Base-by-base conservation (phyloP, 192 early-diverging fungal genomes). In the Anaeromyces robustus region DNA sequence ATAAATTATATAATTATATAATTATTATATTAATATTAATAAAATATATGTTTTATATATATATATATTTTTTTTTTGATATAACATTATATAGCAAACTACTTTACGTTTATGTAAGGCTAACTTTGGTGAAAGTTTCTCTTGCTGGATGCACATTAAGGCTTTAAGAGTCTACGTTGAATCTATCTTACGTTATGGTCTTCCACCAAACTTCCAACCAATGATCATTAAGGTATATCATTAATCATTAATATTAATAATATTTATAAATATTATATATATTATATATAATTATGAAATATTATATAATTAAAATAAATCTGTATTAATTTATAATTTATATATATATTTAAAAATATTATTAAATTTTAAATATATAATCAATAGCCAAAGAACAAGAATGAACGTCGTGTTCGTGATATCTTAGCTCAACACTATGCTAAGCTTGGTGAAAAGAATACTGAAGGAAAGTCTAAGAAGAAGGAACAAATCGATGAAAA, bases 131-230 rank as follows among this genome's bases (percentile, higher is more conserved):
- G 98, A 98, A 84, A 92, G 94, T 0, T 95, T 96, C 82, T 84
- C 93, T 12, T 93, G 94, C 43, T 98, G 95, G 94, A 88, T 97
- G 43, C 98, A 99, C 83, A 84, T 98, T 81, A 99, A 98, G 87
- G 94, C 93, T 2, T 85, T 99, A 39, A 90, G 97, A 12, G 92
- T 97, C 28, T 98, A 96, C 89, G 96, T 99, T 29, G 98, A 99
- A 84, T 96, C 94, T 26, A 90, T 99, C 11, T 85, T 99, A 81
- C 96, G 98, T 78, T 98, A 99, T 84, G 98, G 98, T 29, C 88
- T 98, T 22, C 96, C 98, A 19, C 96, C 97, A 34, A 94, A 99
- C 84, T 99, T 98, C 82, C 90, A 91, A 78, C 86, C 88, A 14
- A 84, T 92, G 81, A 81, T 93, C 14, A 88, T 98, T 31, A 90